These are phyloP conservation scores for Quercus parvula DNA, from an alignment of 306 rosid species.

Conservation along the genomic window DNA sequence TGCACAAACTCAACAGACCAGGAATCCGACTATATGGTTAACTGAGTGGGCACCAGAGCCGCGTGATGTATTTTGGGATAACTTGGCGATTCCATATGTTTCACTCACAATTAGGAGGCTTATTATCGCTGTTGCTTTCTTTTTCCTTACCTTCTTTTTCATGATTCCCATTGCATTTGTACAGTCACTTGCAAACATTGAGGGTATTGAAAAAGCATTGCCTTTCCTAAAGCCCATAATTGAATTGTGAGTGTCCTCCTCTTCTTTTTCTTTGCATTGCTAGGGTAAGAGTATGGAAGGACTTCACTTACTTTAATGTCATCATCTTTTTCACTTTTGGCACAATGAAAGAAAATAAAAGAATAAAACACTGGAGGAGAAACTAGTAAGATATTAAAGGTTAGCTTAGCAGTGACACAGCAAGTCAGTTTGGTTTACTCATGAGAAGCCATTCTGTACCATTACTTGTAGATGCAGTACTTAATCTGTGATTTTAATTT, in stretches of 20 bases:
- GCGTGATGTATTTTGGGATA: constrained; percentile 91
- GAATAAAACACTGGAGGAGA: neutral
- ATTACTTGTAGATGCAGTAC: neutral
- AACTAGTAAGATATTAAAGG: neutral
- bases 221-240: constrained; percentile 74
- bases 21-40: constrained; percentile 89
- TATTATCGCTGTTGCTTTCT: constrained; percentile 80
- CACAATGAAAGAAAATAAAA: neutral
- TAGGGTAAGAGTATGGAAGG: neutral
- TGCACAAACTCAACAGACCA: constrained; percentile 89
- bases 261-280: neutral
- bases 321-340: neutral
- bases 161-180: constrained; percentile 97
- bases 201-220: constrained; percentile 76
- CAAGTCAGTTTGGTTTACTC: neutral
- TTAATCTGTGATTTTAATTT: neutral
- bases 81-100: constrained; percentile 90
- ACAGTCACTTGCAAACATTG: constrained; percentile 92
- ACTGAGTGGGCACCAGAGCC: constrained; percentile 99
- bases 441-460: neutral
- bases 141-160: constrained; percentile 96
- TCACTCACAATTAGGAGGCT: constrained; percentile 87
- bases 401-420: neutral
- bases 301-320: neutral
- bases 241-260: constrained; percentile 56